Conservation (phyloP, 1,284 basidiomycete genomes). For the Apiotrichum mycotoxinovorans region DNA sequence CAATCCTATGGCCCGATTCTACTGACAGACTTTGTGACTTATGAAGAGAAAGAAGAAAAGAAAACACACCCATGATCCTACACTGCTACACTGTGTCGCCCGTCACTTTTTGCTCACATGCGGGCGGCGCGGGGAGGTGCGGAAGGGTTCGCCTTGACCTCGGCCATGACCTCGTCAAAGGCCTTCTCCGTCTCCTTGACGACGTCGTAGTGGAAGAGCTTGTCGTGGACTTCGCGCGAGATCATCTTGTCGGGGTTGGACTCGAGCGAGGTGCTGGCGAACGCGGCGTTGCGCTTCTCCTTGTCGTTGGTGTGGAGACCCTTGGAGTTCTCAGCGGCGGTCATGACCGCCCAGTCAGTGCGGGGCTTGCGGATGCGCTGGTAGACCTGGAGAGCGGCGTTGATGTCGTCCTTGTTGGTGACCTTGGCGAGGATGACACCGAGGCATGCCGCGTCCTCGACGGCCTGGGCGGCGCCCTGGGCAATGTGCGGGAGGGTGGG, state of each 20-base stretch:
- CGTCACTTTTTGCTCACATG: not conserved
- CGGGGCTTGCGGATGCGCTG: constrained; percentile 47
- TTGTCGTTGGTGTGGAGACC: constrained; percentile 41
- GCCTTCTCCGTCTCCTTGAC: constrained; percentile 25
- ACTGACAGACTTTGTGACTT: not conserved
- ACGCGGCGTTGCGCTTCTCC: constrained; percentile 28
- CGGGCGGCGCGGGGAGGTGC: not conserved
- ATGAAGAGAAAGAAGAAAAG: not conserved
- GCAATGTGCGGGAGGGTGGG: constrained; percentile 44
- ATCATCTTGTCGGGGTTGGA: constrained; percentile 54
- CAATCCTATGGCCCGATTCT: not conserved
- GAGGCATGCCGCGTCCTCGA: constrained; percentile 48
- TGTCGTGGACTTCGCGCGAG: constrained; percentile 26
- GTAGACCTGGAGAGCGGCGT: constrained; percentile 39
- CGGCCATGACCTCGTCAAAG: constrained; percentile 21
- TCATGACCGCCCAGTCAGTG: constrained; percentile 45
- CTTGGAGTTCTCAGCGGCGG: constrained; percentile 45
- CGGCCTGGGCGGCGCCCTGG: constrained; percentile 49
- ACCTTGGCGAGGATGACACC: constrained; percentile 44
- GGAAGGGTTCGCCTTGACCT: not conserved
- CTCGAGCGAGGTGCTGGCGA: constrained; percentile 25
- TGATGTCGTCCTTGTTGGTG: constrained; percentile 39
- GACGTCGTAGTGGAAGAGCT: constrained; percentile 30
- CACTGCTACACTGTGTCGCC: too few species aligned
- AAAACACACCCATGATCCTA: not conserved